These are phyloP conservation scores for Aphanomyces stellatus DNA, from an alignment of 352 stramenopile genomes.

Conservation along the genomic window DNA sequence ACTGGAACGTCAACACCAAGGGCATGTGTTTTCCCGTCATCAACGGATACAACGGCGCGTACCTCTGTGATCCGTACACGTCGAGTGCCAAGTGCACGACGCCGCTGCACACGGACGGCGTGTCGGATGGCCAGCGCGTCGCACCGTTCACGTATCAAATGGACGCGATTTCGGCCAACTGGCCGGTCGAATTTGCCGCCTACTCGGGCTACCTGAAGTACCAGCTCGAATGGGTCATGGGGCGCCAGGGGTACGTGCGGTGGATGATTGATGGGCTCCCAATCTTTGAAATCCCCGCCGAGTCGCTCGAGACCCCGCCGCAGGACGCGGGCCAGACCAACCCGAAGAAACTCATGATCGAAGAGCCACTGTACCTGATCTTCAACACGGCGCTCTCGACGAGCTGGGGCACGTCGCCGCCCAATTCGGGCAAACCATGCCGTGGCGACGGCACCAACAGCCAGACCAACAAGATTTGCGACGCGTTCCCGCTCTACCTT, in stretches of 20 bases:
- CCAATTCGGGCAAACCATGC: constrained; percentile 52
- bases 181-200: constrained; percentile 63
- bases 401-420: constrained; percentile 74
- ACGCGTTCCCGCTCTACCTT: constrained; percentile 48
- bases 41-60: constrained; percentile 52
- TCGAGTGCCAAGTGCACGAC: constrained; percentile 25
- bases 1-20: constrained; percentile 56
- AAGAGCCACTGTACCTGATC: constrained; percentile 93
- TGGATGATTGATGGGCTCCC: constrained; percentile 77
- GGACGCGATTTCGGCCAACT: constrained; percentile 91
- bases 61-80: constrained; percentile 48
- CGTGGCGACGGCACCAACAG: constrained; percentile 28
- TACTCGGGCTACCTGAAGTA: constrained; percentile 78
- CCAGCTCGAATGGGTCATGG: constrained; percentile 62
- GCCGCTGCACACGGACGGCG: neutral
- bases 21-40: constrained; percentile 50
- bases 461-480: constrained; percentile 34
- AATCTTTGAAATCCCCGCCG: constrained; percentile 80
- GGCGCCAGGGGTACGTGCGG: constrained; percentile 42
- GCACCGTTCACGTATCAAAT: constrained; percentile 70
- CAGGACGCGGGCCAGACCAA: constrained; percentile 44
- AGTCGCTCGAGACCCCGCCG: constrained; percentile 38
- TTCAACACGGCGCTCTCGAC: constrained; percentile 93
- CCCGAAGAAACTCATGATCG: constrained; percentile 87
- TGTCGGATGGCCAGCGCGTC: neutral